Conservation (phyloP, 345 rosid genomes). For the Nephelium lappaceum region DNA sequence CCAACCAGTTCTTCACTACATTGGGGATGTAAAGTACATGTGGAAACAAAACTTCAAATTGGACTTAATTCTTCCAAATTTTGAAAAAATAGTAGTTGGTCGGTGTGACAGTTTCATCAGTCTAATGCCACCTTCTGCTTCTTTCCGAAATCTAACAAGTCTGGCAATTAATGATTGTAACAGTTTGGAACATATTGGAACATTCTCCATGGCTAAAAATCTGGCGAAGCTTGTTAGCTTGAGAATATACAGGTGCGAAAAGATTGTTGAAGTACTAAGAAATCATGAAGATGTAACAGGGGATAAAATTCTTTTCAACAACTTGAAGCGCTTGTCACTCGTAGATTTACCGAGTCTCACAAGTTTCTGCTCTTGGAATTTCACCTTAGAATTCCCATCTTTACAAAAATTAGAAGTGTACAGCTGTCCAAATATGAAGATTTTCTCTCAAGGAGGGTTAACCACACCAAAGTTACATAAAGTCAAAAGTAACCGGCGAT, state of each 20-base stretch:
- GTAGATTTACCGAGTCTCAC: neutral
- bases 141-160: neutral
- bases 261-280: neutral
- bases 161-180: neutral
- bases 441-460: neutral
- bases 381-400: neutral
- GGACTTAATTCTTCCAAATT: neutral
- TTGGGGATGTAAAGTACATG: neutral
- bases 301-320: neutral
- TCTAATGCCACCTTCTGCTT: neutral
- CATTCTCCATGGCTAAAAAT: neutral
- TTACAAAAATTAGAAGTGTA: neutral
- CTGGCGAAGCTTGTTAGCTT: neutral
- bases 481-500: neutral
- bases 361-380: conserved; percentile 5
- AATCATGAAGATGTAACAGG: neutral
- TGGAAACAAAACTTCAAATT: neutral
- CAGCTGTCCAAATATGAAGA: neutral
- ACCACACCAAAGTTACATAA: neutral
- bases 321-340: neutral
- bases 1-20: too few relatives aligned
- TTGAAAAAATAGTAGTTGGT: neutral
- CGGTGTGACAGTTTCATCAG: neutral
- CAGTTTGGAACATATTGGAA: neutral
- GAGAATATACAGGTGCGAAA: neutral